Conservation (phyloP, 257 asterid genomes). For the Fraxinus cuspidata region DNA sequence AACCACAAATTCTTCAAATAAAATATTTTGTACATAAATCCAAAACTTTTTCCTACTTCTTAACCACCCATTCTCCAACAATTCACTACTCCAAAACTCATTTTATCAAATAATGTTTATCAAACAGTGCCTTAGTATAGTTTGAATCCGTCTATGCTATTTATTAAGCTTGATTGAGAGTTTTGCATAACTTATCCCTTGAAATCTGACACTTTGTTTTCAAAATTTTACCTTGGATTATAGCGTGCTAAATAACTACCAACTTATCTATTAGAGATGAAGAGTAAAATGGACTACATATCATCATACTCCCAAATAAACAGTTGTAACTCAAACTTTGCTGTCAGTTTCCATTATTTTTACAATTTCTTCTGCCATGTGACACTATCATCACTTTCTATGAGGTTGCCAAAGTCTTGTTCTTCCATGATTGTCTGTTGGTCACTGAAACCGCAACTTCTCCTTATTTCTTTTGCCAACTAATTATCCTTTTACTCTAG, state of each 20-base stretch:
- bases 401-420: background rate
- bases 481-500: background rate
- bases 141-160: conserved; percentile 12
- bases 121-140: background rate
- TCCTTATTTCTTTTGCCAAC: background rate
- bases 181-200: background rate
- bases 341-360: background rate
- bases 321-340: background rate
- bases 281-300: background rate
- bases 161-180: conserved; percentile 10
- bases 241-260: background rate
- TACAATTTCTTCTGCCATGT: background rate
- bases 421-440: background rate
- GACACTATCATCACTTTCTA: background rate
- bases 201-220: background rate
- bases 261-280: conserved; percentile 9
- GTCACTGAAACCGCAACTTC: background rate
- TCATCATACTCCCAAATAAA: background rate
- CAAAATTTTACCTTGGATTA: background rate
- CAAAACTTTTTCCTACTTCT: no score
- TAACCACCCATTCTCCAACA: no score
- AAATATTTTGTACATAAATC: no score
- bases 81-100: no score
- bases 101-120: no score
- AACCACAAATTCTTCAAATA: no score